phyloP scores from a whole-genome alignment of 2,329 filamentous ascomycete species.

The Epichloe typhina region DNA sequence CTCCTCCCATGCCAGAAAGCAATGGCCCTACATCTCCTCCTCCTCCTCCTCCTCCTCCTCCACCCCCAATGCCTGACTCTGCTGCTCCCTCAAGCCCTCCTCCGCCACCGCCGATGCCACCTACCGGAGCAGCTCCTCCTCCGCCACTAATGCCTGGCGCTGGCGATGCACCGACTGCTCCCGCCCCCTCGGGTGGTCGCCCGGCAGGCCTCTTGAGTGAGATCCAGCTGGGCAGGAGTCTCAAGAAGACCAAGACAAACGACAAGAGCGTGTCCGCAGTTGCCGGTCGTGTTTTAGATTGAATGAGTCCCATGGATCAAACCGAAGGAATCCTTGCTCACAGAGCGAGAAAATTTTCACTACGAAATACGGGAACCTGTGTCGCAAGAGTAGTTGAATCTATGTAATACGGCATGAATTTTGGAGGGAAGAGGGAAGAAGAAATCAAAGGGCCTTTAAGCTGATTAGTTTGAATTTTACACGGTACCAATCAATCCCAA shows the following conservation, averaged over 20 bases:
- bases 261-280: conserved; percentile 63
- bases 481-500: no score
- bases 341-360: no score
- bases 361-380: no score
- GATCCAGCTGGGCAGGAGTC: conserved; percentile 64
- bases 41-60: conserved; percentile 13
- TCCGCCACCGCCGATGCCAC: conserved; percentile 21
- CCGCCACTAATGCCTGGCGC: conserved; percentile 23
- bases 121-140: conserved; percentile 24
- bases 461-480: no score
- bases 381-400: no score
- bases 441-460: no score
- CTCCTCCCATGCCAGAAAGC: conserved; percentile 15
- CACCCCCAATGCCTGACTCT: conserved; percentile 15
- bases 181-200: conserved; percentile 35
- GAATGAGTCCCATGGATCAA: conserved; percentile 7
- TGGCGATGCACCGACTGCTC: conserved; percentile 26
- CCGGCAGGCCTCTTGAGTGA: conserved; percentile 60
- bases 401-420: no score
- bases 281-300: conserved; percentile 62
- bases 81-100: conserved; percentile 15
- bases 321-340: no score
- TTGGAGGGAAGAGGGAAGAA: no score
- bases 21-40: conserved; percentile 14
- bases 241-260: conserved; percentile 83